A percentile compares a stretch with the other conserved stretches of the same genome.
Conservation (phyloP, 352 stramenopile species). For the Paralagenidium karlingii region DNA sequence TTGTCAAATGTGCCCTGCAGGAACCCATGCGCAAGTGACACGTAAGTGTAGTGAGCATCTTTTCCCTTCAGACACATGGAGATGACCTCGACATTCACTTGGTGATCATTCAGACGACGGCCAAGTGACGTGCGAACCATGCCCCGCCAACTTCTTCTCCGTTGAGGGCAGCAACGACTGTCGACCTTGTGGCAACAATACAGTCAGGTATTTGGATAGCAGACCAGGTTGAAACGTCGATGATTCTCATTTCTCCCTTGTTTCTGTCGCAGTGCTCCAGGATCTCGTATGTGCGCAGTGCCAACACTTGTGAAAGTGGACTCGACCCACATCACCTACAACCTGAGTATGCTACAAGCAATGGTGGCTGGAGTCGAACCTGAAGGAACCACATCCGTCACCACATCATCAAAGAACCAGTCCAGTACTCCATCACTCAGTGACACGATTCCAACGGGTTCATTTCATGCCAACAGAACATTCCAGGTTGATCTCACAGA, state of each 20-base stretch:
- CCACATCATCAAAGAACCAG: not conserved
- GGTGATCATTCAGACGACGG: too few species aligned
- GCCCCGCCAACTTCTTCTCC: constrained; percentile 49
- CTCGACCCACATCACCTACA: constrained; percentile 37
- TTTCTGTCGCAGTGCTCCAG: not conserved
- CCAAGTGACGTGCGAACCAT: constrained; percentile 32
- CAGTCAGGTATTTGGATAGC: constrained; percentile 42
- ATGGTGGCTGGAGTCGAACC: constrained; percentile 29
- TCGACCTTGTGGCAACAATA: constrained; percentile 46
- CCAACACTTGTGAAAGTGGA: not conserved
- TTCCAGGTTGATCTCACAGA: not conserved
- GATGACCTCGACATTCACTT: too few species aligned
- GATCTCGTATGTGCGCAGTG: not conserved
- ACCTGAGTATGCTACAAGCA: constrained; percentile 53
- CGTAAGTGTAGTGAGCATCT: too few species aligned
- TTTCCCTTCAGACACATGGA: too few species aligned
- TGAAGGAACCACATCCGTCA: not conserved
- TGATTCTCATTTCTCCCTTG: too few species aligned
- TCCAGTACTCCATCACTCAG: too few species aligned
- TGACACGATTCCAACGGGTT: too few species aligned
- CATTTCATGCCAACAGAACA: too few species aligned
- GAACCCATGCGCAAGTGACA: constrained; percentile 19
- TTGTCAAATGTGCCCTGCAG: constrained; percentile 46
- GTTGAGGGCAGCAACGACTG: constrained; percentile 28
- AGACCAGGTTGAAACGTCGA: too few species aligned